Evolutionary conservation across 2,329 filamentous ascomycete species (phyloP).

Genomic region (Ilyonectria sp.): DNA sequence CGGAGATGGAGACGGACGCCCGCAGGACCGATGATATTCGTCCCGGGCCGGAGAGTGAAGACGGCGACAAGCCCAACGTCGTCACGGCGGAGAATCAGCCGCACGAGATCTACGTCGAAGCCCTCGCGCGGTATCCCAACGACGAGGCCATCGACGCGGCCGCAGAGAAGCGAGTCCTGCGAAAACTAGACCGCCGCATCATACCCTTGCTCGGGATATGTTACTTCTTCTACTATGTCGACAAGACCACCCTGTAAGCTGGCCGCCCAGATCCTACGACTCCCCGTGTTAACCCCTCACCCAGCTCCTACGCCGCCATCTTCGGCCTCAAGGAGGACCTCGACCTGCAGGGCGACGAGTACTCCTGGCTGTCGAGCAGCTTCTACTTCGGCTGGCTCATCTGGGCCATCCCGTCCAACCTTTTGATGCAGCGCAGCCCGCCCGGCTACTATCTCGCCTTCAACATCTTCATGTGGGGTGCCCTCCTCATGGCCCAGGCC

Average conservation of each 20-base stretch:
- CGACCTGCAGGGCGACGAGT: slow-evolving; percentile 69
- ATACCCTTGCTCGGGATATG: slow-evolving; percentile 57
- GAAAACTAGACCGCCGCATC: slow-evolving; percentile 57
- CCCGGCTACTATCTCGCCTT: slow-evolving; percentile 56
- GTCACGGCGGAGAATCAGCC: slow-evolving; percentile 28
- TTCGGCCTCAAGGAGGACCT: slow-evolving; percentile 75
- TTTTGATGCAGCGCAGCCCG: slow-evolving; percentile 52
- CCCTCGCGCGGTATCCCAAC: slow-evolving; percentile 54
- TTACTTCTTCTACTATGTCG: slow-evolving; percentile 59
- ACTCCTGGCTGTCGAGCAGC: slow-evolving; percentile 60
- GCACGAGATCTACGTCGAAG: slow-evolving; percentile 53
- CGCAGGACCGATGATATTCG: background rate
- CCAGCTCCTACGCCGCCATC: slow-evolving; percentile 72
- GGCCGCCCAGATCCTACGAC: too few species aligned
- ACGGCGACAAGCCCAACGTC: slow-evolving; percentile 20
- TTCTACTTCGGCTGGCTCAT: slow-evolving; percentile 59
- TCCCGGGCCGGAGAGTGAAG: background rate
- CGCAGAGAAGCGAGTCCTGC: slow-evolving; percentile 51
- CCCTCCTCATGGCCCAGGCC: slow-evolving; percentile 64
- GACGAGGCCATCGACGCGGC: slow-evolving; percentile 55
- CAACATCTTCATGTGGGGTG: slow-evolving; percentile 71
- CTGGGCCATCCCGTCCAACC: slow-evolving; percentile 53
- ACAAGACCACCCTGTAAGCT: slow-evolving; percentile 64
- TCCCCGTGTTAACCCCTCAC: background rate
- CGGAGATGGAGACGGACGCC: background rate